Evolutionary conservation across 345 rosid genomes (phyloP), one percentile per base, ranked within the genome.

Genomic region (Raphanus raphanistrum): DNA sequence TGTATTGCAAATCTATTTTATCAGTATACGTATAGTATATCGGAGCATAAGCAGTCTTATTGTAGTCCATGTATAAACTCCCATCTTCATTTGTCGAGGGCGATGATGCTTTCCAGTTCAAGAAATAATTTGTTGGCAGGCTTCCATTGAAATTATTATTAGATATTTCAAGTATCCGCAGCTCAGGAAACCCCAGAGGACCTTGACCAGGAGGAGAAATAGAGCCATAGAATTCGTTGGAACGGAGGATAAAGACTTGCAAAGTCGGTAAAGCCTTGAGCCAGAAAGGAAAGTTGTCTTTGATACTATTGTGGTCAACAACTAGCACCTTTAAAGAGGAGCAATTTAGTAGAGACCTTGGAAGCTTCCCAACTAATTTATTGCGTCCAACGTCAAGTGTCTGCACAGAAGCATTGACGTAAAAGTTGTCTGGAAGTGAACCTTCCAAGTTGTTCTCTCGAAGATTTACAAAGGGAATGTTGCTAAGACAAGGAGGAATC

Each of bases 171-270:
- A 52, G 59, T 52, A 52, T 52, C 10, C 25, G 26, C 59, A 52
- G 59, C 59, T 52, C 59, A 52, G 59, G 59, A n/a, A 52, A 52
- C 59, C 59, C 59, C 59, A 52, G 9, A 52, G 59, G 21, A 50
- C 55, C 55, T 50, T 50, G 8, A 50, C 5, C 55, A 50, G 55
- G 55, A 50, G 55, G 55, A 50, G 55, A n/a, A 5, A 50, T 0
- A 1, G 55, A 50, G 0, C 55, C 55, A 50, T 50, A 2, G 21
- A 50, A 50, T 0, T n/a, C 0, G 55, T 50, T 50, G 0, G 55
- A 50, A 0, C 21, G 55, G 5, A 50, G 55, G 17, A 50, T 50
- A 2, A 50, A n/a, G 8, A 50, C 55, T 2, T 50, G 0, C 55
- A 50, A 50, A 50, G n/a, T 50, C 2, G 55, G 8, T 50, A 50